A percentile compares a stretch with the other conserved stretches of the same genome.
phyloP scores from a whole-genome alignment of 208 protist species.

The Crithidia mellificae region DNA sequence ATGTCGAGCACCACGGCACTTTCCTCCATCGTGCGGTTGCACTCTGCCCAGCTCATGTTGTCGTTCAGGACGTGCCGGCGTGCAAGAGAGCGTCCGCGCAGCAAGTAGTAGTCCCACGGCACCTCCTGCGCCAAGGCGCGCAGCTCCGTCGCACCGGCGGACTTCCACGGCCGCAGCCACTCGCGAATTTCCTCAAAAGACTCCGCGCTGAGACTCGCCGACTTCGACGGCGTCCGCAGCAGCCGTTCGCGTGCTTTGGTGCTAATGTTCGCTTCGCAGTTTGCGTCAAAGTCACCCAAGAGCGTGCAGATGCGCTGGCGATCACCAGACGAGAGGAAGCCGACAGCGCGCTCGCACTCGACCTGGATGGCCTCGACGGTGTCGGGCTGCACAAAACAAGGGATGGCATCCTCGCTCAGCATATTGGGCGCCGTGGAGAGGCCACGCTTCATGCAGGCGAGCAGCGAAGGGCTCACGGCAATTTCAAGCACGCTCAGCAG shows the following conservation, averaged over 20 bases:
- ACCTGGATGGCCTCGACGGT: conserved; percentile 53
- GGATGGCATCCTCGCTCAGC: conserved; percentile 24
- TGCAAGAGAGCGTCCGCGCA: conserved; percentile 44
- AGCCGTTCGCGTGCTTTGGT: conserved; percentile 40
- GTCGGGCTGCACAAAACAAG: conserved; percentile 55
- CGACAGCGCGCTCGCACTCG: conserved; percentile 81
- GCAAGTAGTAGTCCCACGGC: conserved; percentile 80
- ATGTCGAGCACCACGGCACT: conserved; percentile 41
- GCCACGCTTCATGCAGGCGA: conserved; percentile 49
- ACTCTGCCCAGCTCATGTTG: conserved; percentile 41
- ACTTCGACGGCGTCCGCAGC: conserved; percentile 32
- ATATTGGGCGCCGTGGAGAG: conserved; percentile 61
- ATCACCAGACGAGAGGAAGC: conserved; percentile 48
- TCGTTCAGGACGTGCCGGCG: conserved; percentile 21
- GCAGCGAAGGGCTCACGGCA: conserved; percentile 49
- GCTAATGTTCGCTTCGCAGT: conserved; percentile 37
- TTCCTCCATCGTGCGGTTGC: conserved; percentile 35
- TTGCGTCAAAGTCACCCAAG: conserved; percentile 32
- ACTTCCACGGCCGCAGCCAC: conserved; percentile 64
- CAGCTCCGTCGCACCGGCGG: conserved; percentile 17
- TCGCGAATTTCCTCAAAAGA: conserved; percentile 40
- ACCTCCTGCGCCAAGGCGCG: conserved; percentile 53
- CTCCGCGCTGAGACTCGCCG: conserved; percentile 15
- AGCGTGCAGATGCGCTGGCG: conserved; percentile 49
- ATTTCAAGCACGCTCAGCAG: conserved; percentile 48